Evolutionary conservation across 805 yeast genomes (phyloP).

Genomic region (Zygosaccharomyces bailii): DNA sequence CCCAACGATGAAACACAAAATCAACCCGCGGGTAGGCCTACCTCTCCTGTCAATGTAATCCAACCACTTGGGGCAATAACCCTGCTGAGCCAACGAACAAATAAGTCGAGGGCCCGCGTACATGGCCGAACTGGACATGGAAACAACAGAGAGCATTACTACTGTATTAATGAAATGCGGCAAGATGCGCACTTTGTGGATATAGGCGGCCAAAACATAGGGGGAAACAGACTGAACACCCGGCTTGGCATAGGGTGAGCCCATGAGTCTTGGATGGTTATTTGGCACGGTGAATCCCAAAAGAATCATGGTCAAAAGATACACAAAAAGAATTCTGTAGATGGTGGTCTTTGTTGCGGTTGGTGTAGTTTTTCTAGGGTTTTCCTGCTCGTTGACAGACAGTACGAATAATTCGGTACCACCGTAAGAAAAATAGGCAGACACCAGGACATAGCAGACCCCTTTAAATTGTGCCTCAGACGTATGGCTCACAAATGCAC

Average conservation of each 20-base stretch:
- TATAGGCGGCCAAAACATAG: conserved; percentile 65
- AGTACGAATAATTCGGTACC: conserved; percentile 66
- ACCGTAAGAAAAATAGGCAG: conserved; percentile 61
- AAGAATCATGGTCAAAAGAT: conserved; percentile 50
- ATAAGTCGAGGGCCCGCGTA: conserved; percentile 71
- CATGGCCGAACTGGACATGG: conserved; percentile 74
- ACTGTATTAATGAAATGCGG: conserved; percentile 76
- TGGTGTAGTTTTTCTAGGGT: conserved; percentile 58
- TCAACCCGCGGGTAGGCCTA: conserved; percentile 56
- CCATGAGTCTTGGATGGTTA: conserved; percentile 47
- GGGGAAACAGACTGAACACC: conserved; percentile 65
- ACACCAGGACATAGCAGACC: conserved; percentile 59
- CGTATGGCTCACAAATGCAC: conserved; percentile 37
- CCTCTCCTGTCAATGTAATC: conserved; percentile 56
- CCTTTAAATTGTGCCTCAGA: conserved; percentile 50
- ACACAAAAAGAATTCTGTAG: conserved; percentile 60
- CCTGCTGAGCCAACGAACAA: conserved; percentile 66
- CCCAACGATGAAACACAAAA: conserved; percentile 49
- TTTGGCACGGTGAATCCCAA: conserved; percentile 63
- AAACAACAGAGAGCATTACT: conserved; percentile 65
- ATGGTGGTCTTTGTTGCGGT: conserved; percentile 62
- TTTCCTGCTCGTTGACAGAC: conserved; percentile 63
- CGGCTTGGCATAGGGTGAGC: conserved; percentile 37
- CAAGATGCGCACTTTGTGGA: conserved; percentile 58
- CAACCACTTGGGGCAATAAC: conserved; percentile 55